Conservation (phyloP, 768 basidiomycete species). For the Amanita exitialis region DNA sequence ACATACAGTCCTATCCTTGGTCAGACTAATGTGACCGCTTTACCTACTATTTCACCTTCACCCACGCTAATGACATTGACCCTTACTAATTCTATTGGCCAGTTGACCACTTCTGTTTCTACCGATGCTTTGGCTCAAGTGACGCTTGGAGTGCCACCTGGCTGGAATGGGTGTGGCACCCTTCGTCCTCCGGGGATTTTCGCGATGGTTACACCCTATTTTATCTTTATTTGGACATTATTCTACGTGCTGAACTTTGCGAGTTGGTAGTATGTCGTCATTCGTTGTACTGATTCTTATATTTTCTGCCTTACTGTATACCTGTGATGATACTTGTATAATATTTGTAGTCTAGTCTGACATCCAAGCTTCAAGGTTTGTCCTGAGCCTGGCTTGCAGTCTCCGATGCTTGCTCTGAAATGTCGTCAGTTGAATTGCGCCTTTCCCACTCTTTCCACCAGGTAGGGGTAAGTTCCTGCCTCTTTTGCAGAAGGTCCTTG, state of each 20-base stretch:
- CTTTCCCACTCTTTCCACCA: slow-evolving; percentile 23
- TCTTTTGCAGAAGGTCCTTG: slow-evolving; percentile 9
- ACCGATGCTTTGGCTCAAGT: slow-evolving; percentile 34
- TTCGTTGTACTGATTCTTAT: not conserved
- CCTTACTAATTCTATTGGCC: slow-evolving; percentile 45
- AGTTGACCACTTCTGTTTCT: slow-evolving; percentile 43
- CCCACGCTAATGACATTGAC: slow-evolving; percentile 45
- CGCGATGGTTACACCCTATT: not conserved
- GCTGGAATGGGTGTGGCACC: slow-evolving; percentile 28
- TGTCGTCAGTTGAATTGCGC: not conserved
- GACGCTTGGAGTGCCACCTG: slow-evolving; percentile 56
- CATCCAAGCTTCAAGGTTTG: not conserved
- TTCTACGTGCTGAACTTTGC: slow-evolving; percentile 1
- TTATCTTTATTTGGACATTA: slow-evolving; percentile 2
- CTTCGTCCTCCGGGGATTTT: slow-evolving; percentile 9
- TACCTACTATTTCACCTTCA: slow-evolving; percentile 46
- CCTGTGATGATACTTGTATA: not conserved
- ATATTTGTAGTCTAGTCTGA: not conserved
- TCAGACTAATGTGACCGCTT: slow-evolving; percentile 35
- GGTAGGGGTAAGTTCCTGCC: slow-evolving; percentile 13
- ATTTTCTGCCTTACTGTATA: not conserved
- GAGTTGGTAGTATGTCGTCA: not conserved
- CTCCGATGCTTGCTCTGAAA: not conserved
- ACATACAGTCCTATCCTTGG: slow-evolving; percentile 58
- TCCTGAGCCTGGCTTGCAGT: not conserved